phyloP scores from a whole-genome alignment of 495 filamentous ascomycete species.

The Wilcoxina mikolae region DNA sequence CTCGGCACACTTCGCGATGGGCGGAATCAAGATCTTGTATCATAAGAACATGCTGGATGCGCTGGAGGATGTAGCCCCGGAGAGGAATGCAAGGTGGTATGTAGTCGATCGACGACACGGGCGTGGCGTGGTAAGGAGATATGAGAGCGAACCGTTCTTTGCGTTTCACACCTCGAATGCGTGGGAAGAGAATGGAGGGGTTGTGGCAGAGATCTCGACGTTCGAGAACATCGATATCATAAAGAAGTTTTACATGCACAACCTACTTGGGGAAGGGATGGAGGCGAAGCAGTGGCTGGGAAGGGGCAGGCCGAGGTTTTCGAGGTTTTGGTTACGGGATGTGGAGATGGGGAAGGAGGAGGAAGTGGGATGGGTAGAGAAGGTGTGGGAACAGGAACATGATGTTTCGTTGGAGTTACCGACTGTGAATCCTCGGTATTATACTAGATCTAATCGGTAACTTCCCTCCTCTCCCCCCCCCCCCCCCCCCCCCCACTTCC shows the following conservation, averaged over 20 bases:
- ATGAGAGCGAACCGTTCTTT: constrained; percentile 37
- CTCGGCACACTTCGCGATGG: constrained; percentile 36
- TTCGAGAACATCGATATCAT: constrained; percentile 41
- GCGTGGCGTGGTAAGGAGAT: constrained; percentile 30
- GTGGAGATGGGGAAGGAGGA: background rate
- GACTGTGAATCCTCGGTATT: constrained; percentile 46
- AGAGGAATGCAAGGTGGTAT: constrained; percentile 47
- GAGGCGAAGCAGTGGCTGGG: constrained; percentile 27
- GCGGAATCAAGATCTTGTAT: constrained; percentile 40
- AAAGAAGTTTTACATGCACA: constrained; percentile 31
- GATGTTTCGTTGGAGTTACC: constrained; percentile 42
- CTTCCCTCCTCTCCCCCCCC: background rate
- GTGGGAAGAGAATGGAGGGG: constrained; percentile 41
- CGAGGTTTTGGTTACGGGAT: background rate
- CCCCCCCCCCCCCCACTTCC: background rate
- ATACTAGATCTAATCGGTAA: constrained; percentile 38
- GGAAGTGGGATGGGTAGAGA: constrained; percentile 12
- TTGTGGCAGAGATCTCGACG: constrained; percentile 18
- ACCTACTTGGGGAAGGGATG: constrained; percentile 19
- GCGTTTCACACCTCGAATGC: constrained; percentile 65
- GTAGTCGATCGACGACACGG: constrained; percentile 41
- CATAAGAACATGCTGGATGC: constrained; percentile 44
- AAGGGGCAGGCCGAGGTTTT: constrained; percentile 10
- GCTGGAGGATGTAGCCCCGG: constrained; percentile 25
- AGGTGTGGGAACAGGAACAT: constrained; percentile 12